Conservation (phyloP, 345 rosid genomes). For the Luvunga scandens region DNA sequence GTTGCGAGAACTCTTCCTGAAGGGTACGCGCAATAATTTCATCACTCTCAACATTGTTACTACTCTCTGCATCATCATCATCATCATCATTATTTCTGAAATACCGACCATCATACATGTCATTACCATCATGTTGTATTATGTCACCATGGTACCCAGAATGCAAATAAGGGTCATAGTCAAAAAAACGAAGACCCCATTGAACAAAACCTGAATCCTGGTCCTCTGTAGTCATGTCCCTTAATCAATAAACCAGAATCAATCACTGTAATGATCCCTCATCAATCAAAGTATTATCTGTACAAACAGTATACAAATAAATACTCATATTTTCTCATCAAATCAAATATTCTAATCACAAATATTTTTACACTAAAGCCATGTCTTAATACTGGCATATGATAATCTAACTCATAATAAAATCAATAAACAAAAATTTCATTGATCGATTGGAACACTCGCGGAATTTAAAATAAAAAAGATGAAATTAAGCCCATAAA, state of each 20-base stretch:
- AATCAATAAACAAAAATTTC: too few species aligned
- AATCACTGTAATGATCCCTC: background rate
- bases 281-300: conserved; percentile 1
- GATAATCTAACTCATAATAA: background rate
- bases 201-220: conserved; percentile 47
- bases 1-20: conserved; percentile 84
- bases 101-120: conserved; percentile 34
- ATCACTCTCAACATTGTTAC: conserved; percentile 68
- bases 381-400: background rate
- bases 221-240: conserved; percentile 35
- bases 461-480: background rate
- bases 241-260: conserved; percentile 19
- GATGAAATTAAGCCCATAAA: background rate
- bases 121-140: conserved; percentile 37
- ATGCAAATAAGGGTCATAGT: conserved; percentile 43
- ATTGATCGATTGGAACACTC: background rate
- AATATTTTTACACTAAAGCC: background rate
- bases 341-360: background rate
- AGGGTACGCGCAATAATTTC: conserved; percentile 80
- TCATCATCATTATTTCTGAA: conserved; percentile 30
- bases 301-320: background rate
- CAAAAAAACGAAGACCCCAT: conserved; percentile 66
- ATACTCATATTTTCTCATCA: background rate
- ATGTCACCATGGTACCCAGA: conserved; percentile 50
- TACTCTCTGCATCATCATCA: conserved; percentile 47